Percentiles rank a stretch among this genome's conserved stretches.
Evolutionary conservation across 2,329 filamentous ascomycete genomes (phyloP).

Genomic region (Aureobasidium sp.): DNA sequence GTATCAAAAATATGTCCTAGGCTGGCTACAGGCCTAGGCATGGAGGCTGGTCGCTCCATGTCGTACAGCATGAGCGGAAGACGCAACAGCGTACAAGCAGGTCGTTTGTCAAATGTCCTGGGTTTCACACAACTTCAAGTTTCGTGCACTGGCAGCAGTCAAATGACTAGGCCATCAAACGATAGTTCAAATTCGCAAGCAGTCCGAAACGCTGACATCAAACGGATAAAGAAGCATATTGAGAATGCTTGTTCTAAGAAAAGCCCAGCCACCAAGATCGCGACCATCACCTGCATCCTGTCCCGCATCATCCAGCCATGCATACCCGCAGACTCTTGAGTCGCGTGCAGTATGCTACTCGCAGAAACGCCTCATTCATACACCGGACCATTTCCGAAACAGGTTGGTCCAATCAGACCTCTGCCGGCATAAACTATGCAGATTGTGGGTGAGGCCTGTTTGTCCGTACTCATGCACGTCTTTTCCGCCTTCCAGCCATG

Average conservation of each 20-base stretch:
- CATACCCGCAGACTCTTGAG: constrained; percentile 1
- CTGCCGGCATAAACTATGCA: not conserved
- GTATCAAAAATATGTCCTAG: not conserved
- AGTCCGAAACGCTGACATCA: not conserved
- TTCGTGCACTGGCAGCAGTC: not conserved
- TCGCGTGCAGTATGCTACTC: constrained; percentile 5
- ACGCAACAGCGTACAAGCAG: not conserved
- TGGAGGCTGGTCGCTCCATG: not conserved
- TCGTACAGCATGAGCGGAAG: not conserved
- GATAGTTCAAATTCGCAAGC: not conserved
- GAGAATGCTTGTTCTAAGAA: constrained; percentile 3
- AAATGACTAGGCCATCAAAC: not conserved
- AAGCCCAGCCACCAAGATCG: not conserved
- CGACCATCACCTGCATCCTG: not conserved
- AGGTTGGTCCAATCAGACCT: not conserved
- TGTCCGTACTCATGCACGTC: not conserved
- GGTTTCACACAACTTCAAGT: not conserved
- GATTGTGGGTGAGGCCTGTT: not conserved
- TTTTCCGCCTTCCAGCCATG: not conserved
- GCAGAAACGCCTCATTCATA: not conserved
- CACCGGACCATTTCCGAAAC: not conserved
- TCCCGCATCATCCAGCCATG: constrained; percentile 2
- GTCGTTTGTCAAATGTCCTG: not conserved
- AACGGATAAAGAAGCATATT: not conserved
- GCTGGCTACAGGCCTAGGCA: not conserved